Base-by-base conservation (phyloP, 75 land plant genomes). In the Larix kaempferi region DNA sequence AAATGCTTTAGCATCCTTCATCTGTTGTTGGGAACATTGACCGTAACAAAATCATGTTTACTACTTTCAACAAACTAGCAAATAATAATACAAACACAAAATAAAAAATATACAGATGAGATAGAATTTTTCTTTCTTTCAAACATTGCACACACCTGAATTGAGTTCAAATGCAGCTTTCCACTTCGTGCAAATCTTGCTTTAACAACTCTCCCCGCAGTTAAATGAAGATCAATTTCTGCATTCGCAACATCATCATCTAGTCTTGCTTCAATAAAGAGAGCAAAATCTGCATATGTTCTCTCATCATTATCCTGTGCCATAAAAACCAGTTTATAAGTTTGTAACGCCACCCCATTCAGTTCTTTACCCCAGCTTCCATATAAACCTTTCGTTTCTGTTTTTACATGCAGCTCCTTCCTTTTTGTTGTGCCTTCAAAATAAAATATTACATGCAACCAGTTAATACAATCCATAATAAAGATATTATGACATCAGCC, bases 331-430 rank as follows among this genome's bases (percentile, higher is more conserved):
- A 98, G 27, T 14, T 74, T 77, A 71, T 95, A 98, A 7, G 88
- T 91, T 62, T 90, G 83, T 15, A 95, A 82, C 29, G 10, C 41
- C 21, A 85, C 63, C 23, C 57, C 85, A 44, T 67, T 77, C 60
- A 55, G 11, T 25, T 54, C 27, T 74, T 74, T 56, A 25, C 73
- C 80, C 99, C 99, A 98, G 21, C 67, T 76, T 71, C 98, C 98
- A 76, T 78, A 83, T 55, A 95, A 78, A 61, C 81, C 76, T 74
- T 67, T 33, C 21, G 86, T 21, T 17, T 39, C 10, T 58, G 27
- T 72, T 29, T 91, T 78, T 8, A 85, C 86, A 84, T 95, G 95
- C 26, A 98, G 77, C 77, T 98, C 99, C 84, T 98, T 98, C 74
- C 91, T 90, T 71, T 88, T 93, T 29, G 90, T 98, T 52, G 99